Conservation (phyloP, 768 basidiomycete species). For the Boletus sp. region DNA sequence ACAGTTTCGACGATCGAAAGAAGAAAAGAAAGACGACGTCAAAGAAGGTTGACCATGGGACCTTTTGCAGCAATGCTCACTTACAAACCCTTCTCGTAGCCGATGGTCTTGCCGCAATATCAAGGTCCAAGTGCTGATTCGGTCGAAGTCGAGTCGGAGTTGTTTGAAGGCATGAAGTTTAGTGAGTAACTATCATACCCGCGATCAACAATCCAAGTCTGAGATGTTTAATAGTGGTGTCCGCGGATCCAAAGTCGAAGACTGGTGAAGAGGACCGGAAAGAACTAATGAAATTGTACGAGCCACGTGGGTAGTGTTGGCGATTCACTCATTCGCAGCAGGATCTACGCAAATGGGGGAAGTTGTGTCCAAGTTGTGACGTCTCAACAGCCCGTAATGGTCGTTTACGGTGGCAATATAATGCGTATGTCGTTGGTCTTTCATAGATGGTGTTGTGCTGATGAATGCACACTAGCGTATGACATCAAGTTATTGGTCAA, state of each 20-base stretch:
- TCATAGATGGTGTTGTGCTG: not conserved
- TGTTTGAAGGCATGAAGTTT: conserved; percentile 78
- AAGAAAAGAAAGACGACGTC: conserved; percentile 25
- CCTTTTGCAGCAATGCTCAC: not conserved
- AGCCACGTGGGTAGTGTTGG: not conserved
- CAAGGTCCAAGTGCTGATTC: conserved; percentile 60
- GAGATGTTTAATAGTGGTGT: conserved; percentile 50
- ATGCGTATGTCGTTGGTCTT: conserved; percentile 52
- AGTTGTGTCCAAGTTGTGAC: conserved; percentile 57
- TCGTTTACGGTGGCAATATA: conserved; percentile 66
- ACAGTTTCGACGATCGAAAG: conserved; percentile 33
- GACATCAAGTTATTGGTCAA: conserved; percentile 68
- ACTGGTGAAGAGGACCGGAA: conserved; percentile 67
- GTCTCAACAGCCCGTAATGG: conserved; percentile 48
- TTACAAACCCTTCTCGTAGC: conserved; percentile 33
- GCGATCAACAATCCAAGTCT: not conserved
- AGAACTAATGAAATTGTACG: conserved; percentile 64
- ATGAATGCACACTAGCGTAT: conserved; percentile 46
- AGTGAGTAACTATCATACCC: conserved; percentile 45
- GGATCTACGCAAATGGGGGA: conserved; percentile 72
- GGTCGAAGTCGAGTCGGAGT: conserved; percentile 53
- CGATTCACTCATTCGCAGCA: conserved; percentile 26
- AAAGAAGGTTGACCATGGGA: conserved; percentile 26
- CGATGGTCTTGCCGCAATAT: conserved; percentile 60
- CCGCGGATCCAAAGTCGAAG: conserved; percentile 69